These are phyloP conservation scores for Solidago caesia DNA, from an alignment of 129 eudicot genomes.

Conservation along the genomic window DNA sequence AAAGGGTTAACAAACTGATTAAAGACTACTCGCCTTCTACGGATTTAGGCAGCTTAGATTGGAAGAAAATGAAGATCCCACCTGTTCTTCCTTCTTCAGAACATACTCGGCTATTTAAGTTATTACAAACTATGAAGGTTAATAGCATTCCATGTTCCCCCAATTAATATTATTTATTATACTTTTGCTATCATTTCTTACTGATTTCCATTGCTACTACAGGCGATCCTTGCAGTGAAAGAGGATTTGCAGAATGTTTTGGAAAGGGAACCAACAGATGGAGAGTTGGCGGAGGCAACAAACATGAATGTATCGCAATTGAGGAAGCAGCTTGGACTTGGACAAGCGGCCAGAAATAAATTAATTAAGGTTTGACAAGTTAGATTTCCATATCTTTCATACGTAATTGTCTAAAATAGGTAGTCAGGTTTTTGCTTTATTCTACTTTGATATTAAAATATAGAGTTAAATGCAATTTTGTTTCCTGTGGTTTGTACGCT, in stretches of 20 bases:
- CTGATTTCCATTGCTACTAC: constrained; percentile 23
- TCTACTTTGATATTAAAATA: not conserved
- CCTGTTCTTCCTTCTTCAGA: constrained; percentile 95
- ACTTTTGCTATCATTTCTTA: constrained; percentile 12
- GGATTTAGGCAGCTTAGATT: constrained; percentile 68
- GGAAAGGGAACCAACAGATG: constrained; percentile 78
- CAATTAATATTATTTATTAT: not conserved
- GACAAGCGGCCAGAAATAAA: constrained; percentile 86
- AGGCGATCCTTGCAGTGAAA: constrained; percentile 71
- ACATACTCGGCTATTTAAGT: constrained; percentile 72
- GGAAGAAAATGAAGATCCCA: constrained; percentile 99
- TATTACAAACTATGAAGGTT: constrained; percentile 93
- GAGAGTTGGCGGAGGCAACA: constrained; percentile 73
- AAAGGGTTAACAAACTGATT: constrained; percentile 61
- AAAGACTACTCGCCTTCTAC: constrained; percentile 67
- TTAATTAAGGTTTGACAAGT: constrained; percentile 70
- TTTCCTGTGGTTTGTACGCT: too few species aligned
- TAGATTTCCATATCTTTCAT: constrained; percentile 16
- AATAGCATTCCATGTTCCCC: not conserved
- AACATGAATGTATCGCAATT: constrained; percentile 57
- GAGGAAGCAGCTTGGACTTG: constrained; percentile 63
- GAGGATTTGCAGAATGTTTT: constrained; percentile 58
- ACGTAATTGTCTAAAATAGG: not conserved
- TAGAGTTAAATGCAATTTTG: too few species aligned
- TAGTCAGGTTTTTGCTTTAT: not conserved